Percentiles rank a stretch among this genome's conserved stretches.
Evolutionary conservation across 2,329 filamentous ascomycete species (phyloP).

Genomic region (Xylariaceae sp.): DNA sequence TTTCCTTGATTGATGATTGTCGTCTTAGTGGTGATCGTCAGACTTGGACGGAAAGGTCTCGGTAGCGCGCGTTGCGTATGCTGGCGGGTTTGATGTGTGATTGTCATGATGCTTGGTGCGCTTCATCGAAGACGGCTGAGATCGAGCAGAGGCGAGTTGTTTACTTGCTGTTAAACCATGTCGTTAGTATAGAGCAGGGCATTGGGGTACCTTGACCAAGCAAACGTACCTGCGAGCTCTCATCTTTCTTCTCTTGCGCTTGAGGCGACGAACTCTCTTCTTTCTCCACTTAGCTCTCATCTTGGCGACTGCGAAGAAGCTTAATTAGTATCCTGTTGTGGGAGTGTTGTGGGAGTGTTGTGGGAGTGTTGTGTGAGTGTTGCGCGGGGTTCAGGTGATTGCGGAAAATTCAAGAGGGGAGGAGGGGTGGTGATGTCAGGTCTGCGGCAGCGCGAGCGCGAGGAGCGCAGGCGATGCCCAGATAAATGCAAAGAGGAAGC

Average conservation of each 20-base stretch:
- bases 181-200: background rate
- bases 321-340: conserved; percentile 16
- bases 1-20: background rate
- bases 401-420: conserved; percentile 7
- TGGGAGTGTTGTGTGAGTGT: background rate
- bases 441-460: background rate
- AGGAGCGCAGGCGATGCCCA: background rate
- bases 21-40: conserved; percentile 5
- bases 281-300: conserved; percentile 99
- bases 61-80: conserved; percentile 29
- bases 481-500: background rate
- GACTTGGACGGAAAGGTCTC: conserved; percentile 7
- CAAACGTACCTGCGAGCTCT: conserved; percentile 83
- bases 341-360: background rate
- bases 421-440: conserved; percentile 11
- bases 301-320: conserved; percentile 38
- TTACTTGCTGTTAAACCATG: conserved; percentile 36
- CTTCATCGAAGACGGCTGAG: conserved; percentile 33
- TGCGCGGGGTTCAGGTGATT: background rate
- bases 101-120: conserved; percentile 34
- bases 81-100: conserved; percentile 26
- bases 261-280: conserved; percentile 98
- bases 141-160: conserved; percentile 38
- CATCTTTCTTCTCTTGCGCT: conserved; percentile 99
- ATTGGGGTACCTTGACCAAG: background rate